These are phyloP conservation scores for Beauveria brongniartii DNA, from an alignment of 2,329 filamentous ascomycete species.

Conservation along the genomic window DNA sequence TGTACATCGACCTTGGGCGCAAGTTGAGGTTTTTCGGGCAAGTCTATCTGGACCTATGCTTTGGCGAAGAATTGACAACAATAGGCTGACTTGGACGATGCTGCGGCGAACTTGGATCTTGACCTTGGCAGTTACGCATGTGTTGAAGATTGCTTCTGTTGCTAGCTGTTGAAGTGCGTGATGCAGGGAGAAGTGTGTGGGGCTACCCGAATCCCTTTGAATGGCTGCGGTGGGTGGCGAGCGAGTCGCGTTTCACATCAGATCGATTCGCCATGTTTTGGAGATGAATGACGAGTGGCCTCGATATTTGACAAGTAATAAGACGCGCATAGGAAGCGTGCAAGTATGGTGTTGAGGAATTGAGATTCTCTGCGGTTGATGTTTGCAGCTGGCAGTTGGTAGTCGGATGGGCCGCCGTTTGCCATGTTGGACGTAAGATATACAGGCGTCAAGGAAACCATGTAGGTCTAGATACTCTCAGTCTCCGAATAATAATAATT, in stretches of 20 bases:
- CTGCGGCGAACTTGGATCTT: neutral
- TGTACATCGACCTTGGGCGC: neutral
- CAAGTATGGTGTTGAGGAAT: neutral
- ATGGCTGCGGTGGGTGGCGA: neutral
- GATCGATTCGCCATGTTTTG: neutral
- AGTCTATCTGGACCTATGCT: neutral
- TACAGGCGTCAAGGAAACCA: too few species aligned
- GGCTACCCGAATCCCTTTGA: neutral
- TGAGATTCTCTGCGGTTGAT: neutral
- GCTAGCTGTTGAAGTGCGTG: neutral
- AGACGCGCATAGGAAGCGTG: neutral
- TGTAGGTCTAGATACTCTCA: too few species aligned
- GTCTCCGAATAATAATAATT: too few species aligned
- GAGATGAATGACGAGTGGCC: neutral
- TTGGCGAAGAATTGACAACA: neutral
- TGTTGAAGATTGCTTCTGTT: neutral
- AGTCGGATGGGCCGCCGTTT: neutral
- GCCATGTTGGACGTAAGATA: neutral
- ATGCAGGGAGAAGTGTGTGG: conserved; percentile 3
- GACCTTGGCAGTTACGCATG: neutral
- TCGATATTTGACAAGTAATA: neutral
- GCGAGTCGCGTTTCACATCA: neutral
- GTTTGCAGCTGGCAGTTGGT: neutral
- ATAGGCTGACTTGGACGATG: neutral
- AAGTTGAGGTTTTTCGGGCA: neutral